Conservation (phyloP, 257 asterid genomes). For the Solanum gandarillasii region DNA sequence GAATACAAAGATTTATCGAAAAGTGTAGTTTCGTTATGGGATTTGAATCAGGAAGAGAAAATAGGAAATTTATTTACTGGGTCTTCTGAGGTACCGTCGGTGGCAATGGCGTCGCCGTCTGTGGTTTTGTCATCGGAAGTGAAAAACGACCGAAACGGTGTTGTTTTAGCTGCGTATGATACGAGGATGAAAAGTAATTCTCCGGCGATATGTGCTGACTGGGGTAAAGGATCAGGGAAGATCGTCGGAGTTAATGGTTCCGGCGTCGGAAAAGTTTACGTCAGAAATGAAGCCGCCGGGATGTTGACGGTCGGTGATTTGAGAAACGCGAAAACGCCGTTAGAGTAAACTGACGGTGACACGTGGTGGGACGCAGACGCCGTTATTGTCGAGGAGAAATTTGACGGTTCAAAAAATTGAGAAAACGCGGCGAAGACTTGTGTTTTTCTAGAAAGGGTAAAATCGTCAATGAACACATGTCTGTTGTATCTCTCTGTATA, state of each 20-base stretch:
- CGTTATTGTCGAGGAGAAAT: conserved; percentile 44
- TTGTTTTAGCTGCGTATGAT: conserved; percentile 54
- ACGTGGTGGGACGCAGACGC: conserved; percentile 85
- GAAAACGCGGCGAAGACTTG: background rate
- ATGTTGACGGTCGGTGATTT: conserved; percentile 67
- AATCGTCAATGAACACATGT: background rate
- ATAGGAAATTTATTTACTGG: background rate
- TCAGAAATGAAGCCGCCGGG: conserved; percentile 45
- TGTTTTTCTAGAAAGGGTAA: background rate
- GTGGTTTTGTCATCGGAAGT: conserved; percentile 45
- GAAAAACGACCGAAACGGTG: conserved; percentile 27
- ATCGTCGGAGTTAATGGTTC: conserved; percentile 5
- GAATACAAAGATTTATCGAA: conserved; percentile 10
- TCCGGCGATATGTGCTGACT: conserved; percentile 58
- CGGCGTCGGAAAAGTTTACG: conserved; percentile 42
- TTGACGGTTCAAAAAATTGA: background rate
- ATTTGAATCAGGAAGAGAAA: conserved; percentile 5
- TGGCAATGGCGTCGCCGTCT: conserved; percentile 9
- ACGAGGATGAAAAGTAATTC: conserved; percentile 32
- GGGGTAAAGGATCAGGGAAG: conserved; percentile 1
- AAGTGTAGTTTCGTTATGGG: conserved; percentile 51
- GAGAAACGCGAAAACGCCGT: conserved; percentile 52
- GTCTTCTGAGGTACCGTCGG: conserved; percentile 8
- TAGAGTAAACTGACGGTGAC: conserved; percentile 31
- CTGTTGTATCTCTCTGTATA: background rate